Evolutionary conservation across 495 filamentous ascomycete species (phyloP), one percentile per base, ranked within the genome.

Genomic region (Parmelia sp.): DNA sequence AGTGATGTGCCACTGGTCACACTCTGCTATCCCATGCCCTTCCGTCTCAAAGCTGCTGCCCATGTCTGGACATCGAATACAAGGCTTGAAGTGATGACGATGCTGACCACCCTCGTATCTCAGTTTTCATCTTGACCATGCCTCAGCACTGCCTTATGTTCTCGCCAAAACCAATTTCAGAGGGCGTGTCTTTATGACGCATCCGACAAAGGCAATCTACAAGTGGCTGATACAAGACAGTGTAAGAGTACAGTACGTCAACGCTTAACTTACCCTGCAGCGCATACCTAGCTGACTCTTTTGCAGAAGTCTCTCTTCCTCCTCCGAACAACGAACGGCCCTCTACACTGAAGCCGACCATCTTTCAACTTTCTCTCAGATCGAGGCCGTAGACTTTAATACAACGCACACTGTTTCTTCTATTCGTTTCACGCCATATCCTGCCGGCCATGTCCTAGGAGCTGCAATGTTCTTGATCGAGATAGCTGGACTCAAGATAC

Each of bases 171-270:
- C 94, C 56, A 96, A 95, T 72, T 98, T 98, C 82, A 87, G 89
- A 67, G 94, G 94, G 61, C 86, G 92, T 35, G 92, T 97, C 63
- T 97, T 97, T 78, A 98, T 97, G 93, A 98, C 94, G 33, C 94
- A 97, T 78, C 90, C 94, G 8, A 98, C 94, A 31, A 97, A 97
- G 76, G 94, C 94, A 65, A 98, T 98, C 75, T 98, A 98, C 82
- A 97, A 97, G 80, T 97, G 93, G 92, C 82, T 98, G 40, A 96
- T 97, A 60, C 91, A 96, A 74, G 94, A 98, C 76, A 92, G 89
- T 72, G 89, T 98, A 35, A 87, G 94, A 65, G 92, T 98, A 40
- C 85, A 87, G 74, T 80, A 68, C 19, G 77, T 69, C 23, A 12
- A 2, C 40, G 8, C 25, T 35, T 37, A 29, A 4, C 25, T 35